These are phyloP conservation scores for Globisporangium echinulatum DNA, from an alignment of 352 stramenopile genomes.

Conservation along the genomic window DNA sequence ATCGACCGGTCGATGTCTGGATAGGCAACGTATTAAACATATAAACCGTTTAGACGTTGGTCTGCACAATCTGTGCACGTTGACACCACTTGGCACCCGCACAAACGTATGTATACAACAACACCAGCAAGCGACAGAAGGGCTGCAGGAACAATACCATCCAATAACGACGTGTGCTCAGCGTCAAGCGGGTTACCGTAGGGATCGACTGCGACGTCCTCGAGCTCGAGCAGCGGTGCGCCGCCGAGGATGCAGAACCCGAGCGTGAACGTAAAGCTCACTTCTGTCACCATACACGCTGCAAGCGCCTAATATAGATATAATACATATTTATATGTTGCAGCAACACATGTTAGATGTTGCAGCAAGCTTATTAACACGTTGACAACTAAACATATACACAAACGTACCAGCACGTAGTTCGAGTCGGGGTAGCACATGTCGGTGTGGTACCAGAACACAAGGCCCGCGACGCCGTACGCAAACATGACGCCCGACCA, in stretches of 20 bases:
- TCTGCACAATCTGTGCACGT: no score
- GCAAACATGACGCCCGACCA: constrained; percentile 65
- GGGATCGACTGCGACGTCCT: constrained; percentile 22
- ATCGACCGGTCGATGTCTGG: constrained; percentile 50
- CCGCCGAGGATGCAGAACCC: constrained; percentile 65
- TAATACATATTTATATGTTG: constrained; percentile 1
- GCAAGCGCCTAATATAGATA: constrained; percentile 34
- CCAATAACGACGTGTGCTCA: constrained; percentile 73
- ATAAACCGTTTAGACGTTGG: no score
- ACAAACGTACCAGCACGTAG: constrained; percentile 55
- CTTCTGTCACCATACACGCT: constrained; percentile 51
- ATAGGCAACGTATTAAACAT: background rate
- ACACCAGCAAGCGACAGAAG: constrained; percentile 7
- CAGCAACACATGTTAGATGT: background rate
- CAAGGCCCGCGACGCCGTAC: constrained; percentile 51
- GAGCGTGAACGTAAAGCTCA: constrained; percentile 65
- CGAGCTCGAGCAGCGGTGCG: constrained; percentile 23
- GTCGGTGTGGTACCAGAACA: constrained; percentile 61
- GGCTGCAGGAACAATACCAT: constrained; percentile 33
- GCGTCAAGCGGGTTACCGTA: constrained; percentile 66
- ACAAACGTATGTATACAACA: constrained; percentile 5
- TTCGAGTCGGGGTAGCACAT: constrained; percentile 69
- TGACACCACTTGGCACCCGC: background rate
- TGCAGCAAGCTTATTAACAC: background rate
- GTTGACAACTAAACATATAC: background rate